Evolutionary conservation across 139 green algal species (phyloP).

Genomic region (Edaphochlamys debaryana): DNA sequence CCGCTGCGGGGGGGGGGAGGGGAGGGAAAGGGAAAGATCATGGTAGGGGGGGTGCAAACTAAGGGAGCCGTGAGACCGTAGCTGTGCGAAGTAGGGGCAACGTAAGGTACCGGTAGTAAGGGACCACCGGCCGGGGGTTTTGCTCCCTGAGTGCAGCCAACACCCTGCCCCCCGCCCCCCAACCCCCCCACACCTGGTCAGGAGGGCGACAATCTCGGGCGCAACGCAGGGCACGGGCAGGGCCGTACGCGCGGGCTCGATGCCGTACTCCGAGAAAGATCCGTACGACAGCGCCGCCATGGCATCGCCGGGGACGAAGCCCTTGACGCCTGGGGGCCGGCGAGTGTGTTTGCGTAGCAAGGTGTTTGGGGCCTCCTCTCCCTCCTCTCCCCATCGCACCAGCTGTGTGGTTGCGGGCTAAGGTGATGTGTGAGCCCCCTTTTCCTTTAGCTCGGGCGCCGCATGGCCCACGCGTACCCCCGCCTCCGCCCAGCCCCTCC

Average conservation of each 20-base stretch:
- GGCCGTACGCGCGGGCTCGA: slow-evolving; percentile 44
- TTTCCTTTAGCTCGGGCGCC: no score
- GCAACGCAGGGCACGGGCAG: slow-evolving; percentile 48
- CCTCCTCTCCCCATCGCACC: no score
- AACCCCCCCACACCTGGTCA: slow-evolving; percentile 49
- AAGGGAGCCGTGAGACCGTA: background rate
- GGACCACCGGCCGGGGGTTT: no score
- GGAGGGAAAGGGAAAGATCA: no score
- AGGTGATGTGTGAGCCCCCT: no score
- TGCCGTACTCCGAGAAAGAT: slow-evolving; percentile 69
- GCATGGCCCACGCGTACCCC: no score
- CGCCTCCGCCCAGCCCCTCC: no score
- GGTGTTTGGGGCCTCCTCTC: background rate
- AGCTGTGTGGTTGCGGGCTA: no score
- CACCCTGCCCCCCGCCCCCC: background rate
- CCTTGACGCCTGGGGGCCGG: slow-evolving; percentile 21
- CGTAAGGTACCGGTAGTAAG: no score
- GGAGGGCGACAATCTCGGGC: slow-evolving; percentile 84
- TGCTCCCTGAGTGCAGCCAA: no score
- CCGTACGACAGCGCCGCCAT: slow-evolving; percentile 81
- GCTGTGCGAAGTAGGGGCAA: no score
- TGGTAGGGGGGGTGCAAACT: background rate
- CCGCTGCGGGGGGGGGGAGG: slow-evolving; percentile 54
- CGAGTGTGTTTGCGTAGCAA: background rate
- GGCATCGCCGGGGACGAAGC: slow-evolving; percentile 59